Evolutionary conservation across 352 stramenopile species (phyloP).

Genomic region (Phytophthora rubi): DNA sequence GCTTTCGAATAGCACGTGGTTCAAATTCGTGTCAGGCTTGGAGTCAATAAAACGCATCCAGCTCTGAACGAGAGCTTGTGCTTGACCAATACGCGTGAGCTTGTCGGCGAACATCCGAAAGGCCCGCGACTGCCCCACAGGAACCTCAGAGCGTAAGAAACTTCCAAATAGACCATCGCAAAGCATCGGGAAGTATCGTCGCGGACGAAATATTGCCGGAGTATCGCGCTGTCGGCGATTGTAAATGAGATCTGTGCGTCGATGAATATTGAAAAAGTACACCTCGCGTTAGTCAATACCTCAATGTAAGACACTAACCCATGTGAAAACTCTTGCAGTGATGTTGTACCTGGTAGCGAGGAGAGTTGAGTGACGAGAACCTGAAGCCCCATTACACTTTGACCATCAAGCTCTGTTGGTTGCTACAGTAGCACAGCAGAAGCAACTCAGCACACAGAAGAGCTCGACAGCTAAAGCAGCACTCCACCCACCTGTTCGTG

Average conservation of each 20-base stretch:
- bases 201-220: constrained; percentile 52
- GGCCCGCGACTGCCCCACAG: constrained; percentile 18
- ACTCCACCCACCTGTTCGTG: constrained; percentile 35
- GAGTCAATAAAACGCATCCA: constrained; percentile 50
- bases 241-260: constrained; percentile 56
- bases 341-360: constrained; percentile 53
- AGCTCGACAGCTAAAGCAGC: background rate
- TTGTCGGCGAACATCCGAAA: constrained; percentile 76
- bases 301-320: background rate
- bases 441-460: background rate
- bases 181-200: constrained; percentile 54
- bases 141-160: constrained; percentile 12
- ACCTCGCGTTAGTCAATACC: background rate
- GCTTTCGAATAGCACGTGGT: constrained; percentile 46
- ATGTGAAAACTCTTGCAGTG: background rate
- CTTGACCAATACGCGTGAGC: constrained; percentile 62
- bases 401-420: constrained; percentile 7
- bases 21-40: constrained; percentile 6
- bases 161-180: constrained; percentile 48
- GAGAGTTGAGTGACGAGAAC: constrained; percentile 51
- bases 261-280: background rate
- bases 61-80: constrained; percentile 45
- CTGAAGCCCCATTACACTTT: constrained; percentile 34
- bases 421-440: constrained; percentile 10
- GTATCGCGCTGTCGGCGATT: constrained; percentile 60